Conservation (phyloP, 2,329 filamentous ascomycete species). For the Pestalotiopsis sp. region DNA sequence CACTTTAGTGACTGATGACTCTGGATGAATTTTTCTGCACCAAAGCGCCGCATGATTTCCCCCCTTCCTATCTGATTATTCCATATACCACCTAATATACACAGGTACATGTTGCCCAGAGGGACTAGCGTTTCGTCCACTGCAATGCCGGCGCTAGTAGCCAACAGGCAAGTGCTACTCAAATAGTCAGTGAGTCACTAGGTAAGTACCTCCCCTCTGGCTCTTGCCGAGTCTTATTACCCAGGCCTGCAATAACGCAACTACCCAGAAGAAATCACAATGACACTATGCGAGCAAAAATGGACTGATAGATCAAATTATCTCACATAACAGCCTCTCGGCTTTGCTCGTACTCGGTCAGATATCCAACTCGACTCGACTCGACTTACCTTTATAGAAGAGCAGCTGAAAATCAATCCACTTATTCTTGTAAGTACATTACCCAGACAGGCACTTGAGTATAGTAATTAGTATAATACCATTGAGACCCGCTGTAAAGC, state of each 20-base stretch:
- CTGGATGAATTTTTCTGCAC: background rate
- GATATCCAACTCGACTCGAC: background rate
- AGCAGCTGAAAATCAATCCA: background rate
- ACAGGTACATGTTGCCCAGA: background rate
- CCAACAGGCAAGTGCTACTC: background rate
- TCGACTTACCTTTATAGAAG: background rate
- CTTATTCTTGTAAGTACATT: too few species aligned
- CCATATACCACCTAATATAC: background rate
- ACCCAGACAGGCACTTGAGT: background rate
- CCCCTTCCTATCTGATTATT: background rate
- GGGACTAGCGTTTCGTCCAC: background rate
- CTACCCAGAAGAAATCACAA: background rate
- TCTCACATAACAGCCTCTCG: background rate
- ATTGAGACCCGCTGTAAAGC: background rate
- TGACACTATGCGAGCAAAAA: background rate
- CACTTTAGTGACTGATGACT: background rate
- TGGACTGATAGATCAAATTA: background rate
- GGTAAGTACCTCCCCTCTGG: background rate
- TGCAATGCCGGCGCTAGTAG: constrained; percentile 8
- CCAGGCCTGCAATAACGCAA: background rate
- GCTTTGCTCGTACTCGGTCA: background rate
- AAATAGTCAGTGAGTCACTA: background rate
- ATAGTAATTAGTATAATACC: background rate
- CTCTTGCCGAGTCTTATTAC: background rate
- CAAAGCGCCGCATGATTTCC: background rate